Base-by-base conservation (phyloP, 768 basidiomycete species). In the Boletus rubescentipes region DNA sequence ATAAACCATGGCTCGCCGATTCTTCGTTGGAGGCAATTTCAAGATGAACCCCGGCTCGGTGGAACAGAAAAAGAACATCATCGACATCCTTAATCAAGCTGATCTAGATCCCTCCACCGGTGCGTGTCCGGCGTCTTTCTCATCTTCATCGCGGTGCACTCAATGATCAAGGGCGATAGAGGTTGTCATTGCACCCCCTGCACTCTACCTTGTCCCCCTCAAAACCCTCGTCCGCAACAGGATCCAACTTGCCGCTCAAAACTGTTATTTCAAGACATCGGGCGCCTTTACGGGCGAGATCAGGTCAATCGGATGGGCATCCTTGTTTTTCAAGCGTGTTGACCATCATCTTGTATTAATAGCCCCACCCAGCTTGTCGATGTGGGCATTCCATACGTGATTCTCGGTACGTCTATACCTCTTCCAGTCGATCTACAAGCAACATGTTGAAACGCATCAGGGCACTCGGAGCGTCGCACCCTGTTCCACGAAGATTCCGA, bases 221-320 rank as follows among this genome's bases (percentile, higher is more conserved):
- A 76, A 84, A 69, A 77, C 81, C 21, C 65, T 75, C 49, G 62
- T 92, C 46, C 77, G 82, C 63, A 80, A 84, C 55, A 85, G 86
- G 38, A 73, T 95, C 68, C 76, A 88, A 62, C 82, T 98, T 61
- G 76, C 93, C 30, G 95, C 95, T 16, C 95, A 99, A 74, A 98
- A 98, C 77, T 84, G 84, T 68, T 91, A 94, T 78, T 80, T 80
- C 69, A 88, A 93, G 73, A 68, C 80, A 12, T 83, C 82, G 20
- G 96, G 96, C 46, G 96, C 96, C 11, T 99, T 86, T 77, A 98
- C 97, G 12, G 97, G 97, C 54, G 97, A 99, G 75, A 91, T 91
- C 76, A 96, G 94, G 91, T 87, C 48, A 36, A 77, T 66, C 11
- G 38, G 21, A 36, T 38, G 10, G n/a, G 39, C 37, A 44, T 57